phyloP scores from a whole-genome alignment of 306 rosid genomes.

The Heteromeles arbutifolia region DNA sequence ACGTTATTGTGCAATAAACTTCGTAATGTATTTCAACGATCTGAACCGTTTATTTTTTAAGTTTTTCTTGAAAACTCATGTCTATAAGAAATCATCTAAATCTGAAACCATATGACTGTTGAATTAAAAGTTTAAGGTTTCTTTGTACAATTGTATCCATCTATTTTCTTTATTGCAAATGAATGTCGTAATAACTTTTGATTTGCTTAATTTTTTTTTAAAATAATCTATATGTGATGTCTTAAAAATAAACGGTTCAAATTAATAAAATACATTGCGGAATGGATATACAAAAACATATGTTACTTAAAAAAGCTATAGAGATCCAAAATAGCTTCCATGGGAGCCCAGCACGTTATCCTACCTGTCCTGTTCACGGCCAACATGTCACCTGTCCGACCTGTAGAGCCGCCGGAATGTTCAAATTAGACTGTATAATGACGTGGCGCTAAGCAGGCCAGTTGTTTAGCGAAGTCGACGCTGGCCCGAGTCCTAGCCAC shows the following conservation, averaged over 20 bases:
- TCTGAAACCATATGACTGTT: accelerated
- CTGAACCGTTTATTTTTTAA: too few relatives aligned
- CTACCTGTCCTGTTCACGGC: neutral
- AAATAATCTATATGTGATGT: accelerated
- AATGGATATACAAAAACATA: neutral
- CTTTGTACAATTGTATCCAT: too few relatives aligned
- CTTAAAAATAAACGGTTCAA: too few relatives aligned
- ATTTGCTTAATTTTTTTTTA: too few relatives aligned
- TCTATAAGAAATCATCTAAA: too few relatives aligned
- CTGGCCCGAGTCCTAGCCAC: slow-evolving; percentile 8
- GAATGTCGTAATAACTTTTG: too few relatives aligned
- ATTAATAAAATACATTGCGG: too few relatives aligned
- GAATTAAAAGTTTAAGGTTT: too few relatives aligned
- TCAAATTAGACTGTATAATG: neutral
- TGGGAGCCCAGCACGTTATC: slow-evolving; percentile 1
- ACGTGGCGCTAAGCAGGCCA: slow-evolving; percentile 11
- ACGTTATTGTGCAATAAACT: too few relatives aligned
- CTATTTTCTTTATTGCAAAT: too few relatives aligned
- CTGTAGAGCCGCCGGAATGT: neutral
- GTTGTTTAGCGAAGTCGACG: neutral
- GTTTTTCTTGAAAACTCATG: too few relatives aligned
- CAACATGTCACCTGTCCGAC: neutral
- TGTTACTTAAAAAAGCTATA: neutral
- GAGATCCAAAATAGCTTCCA: neutral
- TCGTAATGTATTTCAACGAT: too few relatives aligned